Base-by-base conservation (phyloP, 2,329 filamentous ascomycete species). In the Ascochyta lentis region DNA sequence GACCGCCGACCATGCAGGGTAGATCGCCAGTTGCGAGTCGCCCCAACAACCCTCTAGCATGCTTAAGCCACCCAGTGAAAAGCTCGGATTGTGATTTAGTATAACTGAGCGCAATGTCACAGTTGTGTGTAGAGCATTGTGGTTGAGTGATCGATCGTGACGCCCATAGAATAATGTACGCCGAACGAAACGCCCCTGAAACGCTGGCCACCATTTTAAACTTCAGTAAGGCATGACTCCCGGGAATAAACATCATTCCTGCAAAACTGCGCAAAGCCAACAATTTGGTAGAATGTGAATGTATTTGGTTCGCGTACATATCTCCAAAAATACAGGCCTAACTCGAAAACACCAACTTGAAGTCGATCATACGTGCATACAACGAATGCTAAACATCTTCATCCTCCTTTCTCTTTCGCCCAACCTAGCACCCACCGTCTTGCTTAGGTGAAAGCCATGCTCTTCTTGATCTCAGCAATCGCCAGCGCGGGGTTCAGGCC, bases 401-500 rank as follows among this genome's bases (percentile, higher is more conserved):
- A 19, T 29, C 41, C 16, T 35, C 37, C 16, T 23, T 22, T 33
- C 34, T 45, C 16, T 49, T 35, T n/a, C 15, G 5, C 26, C 23
- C 22, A 15, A 19, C n/a, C 19, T n/a, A 10, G 4, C 23, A 8
- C 27, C n/a, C 15, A 23, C 31, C n/a, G n/a, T 33, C 43, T 22
- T 29, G 19, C 55, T 61, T 63, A 76, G 31, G 74, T 72, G 54
- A 83, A 80, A 54, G 93, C 87, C 90, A 98, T 89, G 81, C 89
- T 86, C 90, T 97, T 97, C 90, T 98, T 98, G 79, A 97, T 96
- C 84, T 97, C 90, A 49, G 93, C 93, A 81, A 99, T 96, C 16
- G 95, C 95, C 76, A 91, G 84, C 64, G 91, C 95, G 19, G 95
- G 95, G 84, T 99, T 99, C 69, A 99, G 80, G 41, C 95, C 95